A percentile compares a stretch with the other conserved stretches of the same genome.
phyloP scores from a whole-genome alignment of 202 grass and related monocot species.

The Cymbopogon flexuosus region DNA sequence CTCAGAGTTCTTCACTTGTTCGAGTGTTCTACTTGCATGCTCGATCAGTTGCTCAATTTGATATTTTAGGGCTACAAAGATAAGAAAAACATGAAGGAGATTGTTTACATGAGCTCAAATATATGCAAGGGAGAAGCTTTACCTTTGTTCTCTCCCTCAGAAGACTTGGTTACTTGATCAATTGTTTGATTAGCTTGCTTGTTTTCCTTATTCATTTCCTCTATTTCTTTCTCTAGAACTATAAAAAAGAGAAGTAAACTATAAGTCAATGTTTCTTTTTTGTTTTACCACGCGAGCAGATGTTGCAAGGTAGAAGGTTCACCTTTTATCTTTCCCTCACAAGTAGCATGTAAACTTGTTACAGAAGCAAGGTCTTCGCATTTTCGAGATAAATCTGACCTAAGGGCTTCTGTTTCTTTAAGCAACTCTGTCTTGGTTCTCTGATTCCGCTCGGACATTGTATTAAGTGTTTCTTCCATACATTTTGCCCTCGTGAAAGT shows the following conservation, averaged over 20 bases:
- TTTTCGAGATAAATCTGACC: background rate
- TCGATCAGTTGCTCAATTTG: background rate
- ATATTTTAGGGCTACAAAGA: background rate
- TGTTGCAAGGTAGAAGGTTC: background rate
- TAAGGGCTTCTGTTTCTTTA: background rate
- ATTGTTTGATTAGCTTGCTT: background rate
- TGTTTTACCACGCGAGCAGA: background rate
- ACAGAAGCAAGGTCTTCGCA: background rate
- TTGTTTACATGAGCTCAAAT: background rate
- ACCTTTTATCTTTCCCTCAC: background rate
- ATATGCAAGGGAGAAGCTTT: background rate
- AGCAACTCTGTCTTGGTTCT: background rate
- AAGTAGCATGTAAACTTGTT: background rate
- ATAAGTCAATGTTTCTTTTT: background rate
- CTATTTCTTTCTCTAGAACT: background rate
- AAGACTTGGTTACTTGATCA: background rate
- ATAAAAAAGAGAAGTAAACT: background rate
- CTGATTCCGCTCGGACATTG: background rate
- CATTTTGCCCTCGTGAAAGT: background rate
- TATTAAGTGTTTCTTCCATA: background rate
- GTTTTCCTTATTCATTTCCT: background rate
- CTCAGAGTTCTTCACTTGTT: background rate
- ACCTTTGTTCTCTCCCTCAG: background rate
- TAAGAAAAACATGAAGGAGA: background rate
- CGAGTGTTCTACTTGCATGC: background rate